These are phyloP conservation scores for Chaetothyriales sp. DNA, from an alignment of 2,329 filamentous ascomycete genomes.

Conservation along the genomic window DNA sequence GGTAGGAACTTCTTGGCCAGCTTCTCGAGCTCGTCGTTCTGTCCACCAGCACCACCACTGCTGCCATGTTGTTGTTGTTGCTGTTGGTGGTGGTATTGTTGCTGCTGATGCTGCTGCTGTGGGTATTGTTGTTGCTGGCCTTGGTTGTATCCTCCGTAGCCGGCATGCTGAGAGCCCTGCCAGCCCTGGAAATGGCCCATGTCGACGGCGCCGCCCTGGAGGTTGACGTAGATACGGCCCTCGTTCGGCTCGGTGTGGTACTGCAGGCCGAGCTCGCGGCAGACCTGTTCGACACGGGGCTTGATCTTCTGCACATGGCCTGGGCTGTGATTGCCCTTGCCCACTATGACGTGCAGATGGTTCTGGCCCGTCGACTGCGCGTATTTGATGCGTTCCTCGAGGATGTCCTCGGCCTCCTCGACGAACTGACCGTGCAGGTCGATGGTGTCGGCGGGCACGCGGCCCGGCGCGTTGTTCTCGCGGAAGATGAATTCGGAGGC, in stretches of 20 bases:
- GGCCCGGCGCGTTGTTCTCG: slow-evolving; percentile 70
- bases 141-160: slow-evolving; percentile 28
- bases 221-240: slow-evolving; percentile 74
- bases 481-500: slow-evolving; percentile 90
- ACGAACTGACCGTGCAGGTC: slow-evolving; percentile 92
- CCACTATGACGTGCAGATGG: slow-evolving; percentile 88
- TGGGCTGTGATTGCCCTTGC: slow-evolving; percentile 76
- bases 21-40: slow-evolving; percentile 44
- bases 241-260: slow-evolving; percentile 79
- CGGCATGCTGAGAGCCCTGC: slow-evolving; percentile 16
- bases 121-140: slow-evolving; percentile 25
- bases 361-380: slow-evolving; percentile 58
- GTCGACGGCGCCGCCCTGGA: slow-evolving; percentile 54
- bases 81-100: slow-evolving; percentile 27
- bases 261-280: slow-evolving; percentile 64
- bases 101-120: slow-evolving; percentile 22
- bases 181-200: slow-evolving; percentile 15
- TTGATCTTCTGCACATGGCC: slow-evolving; percentile 86
- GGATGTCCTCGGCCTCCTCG: slow-evolving; percentile 82
- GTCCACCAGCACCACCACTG: slow-evolving; percentile 27
- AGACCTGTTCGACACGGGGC: slow-evolving; percentile 80
- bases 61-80: slow-evolving; percentile 25
- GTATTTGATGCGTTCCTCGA: slow-evolving; percentile 70
- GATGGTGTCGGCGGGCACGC: slow-evolving; percentile 66
- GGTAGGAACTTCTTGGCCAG: slow-evolving; percentile 46